A percentile compares a stretch with the other conserved stretches of the same genome.
Conservation (phyloP, 2,329 filamentous ascomycete species). For the Annulohypoxylon truncatum region DNA sequence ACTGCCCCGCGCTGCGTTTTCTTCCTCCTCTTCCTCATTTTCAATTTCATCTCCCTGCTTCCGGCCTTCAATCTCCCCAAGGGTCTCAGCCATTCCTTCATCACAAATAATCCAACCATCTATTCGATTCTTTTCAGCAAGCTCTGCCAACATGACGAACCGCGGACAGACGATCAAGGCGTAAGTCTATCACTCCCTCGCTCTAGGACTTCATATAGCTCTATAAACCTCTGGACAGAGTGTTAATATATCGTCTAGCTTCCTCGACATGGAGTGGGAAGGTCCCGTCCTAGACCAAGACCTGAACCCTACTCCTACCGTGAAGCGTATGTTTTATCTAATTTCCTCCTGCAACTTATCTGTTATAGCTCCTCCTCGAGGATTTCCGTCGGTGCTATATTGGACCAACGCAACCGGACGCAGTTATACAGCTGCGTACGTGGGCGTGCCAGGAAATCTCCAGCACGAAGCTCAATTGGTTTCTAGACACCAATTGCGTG, state of each 20-base stretch:
- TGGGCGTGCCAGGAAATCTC: not conserved
- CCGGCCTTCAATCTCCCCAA: slow-evolving; percentile 50
- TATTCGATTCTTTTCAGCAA: slow-evolving; percentile 63
- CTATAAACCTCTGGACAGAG: not conserved
- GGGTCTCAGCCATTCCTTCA: slow-evolving; percentile 53
- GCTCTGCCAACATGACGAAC: slow-evolving; percentile 76
- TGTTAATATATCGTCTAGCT: slow-evolving; percentile 29
- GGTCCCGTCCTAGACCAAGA: slow-evolving; percentile 76
- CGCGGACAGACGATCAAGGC: slow-evolving; percentile 63
- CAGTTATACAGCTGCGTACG: not conserved
- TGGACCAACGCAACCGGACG: not conserved
- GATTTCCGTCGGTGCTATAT: not conserved
- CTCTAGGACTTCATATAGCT: not conserved
- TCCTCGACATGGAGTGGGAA: slow-evolving; percentile 78
- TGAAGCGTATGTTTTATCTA: slow-evolving; percentile 66
- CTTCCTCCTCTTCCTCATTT: slow-evolving; percentile 47
- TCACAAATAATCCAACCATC: slow-evolving; percentile 38
- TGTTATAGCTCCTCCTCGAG: not conserved
- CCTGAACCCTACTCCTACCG: slow-evolving; percentile 63
- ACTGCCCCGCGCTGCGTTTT: slow-evolving; percentile 43
- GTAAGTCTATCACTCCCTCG: slow-evolving; percentile 60
- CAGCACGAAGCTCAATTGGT: slow-evolving; percentile 6
- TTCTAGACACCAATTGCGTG: not conserved
- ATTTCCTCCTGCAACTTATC: slow-evolving; percentile 15
- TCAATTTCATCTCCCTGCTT: slow-evolving; percentile 49